phyloP scores from a whole-genome alignment of 306 rosid species.

The Dalbergia cochinchinensis region DNA sequence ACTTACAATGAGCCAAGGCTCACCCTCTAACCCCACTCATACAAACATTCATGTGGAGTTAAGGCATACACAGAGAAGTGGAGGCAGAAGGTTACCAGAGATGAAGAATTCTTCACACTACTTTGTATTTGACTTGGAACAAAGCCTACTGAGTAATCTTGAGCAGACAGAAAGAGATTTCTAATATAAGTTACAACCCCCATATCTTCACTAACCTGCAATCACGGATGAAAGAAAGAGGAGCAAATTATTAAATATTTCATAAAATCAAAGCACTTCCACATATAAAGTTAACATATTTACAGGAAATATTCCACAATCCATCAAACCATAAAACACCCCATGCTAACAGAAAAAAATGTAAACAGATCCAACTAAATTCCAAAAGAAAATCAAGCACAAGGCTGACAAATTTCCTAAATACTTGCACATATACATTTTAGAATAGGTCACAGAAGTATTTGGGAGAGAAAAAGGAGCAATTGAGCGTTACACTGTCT shows the following conservation, averaged over 20 bases:
- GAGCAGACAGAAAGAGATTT: slow-evolving; percentile 69
- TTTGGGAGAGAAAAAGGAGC: not conserved
- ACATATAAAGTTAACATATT: not conserved
- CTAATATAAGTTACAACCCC: slow-evolving; percentile 67
- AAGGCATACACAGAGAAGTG: slow-evolving; percentile 37
- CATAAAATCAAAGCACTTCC: slow-evolving; percentile 26
- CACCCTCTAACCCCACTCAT: not conserved
- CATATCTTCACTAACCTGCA: slow-evolving; percentile 84
- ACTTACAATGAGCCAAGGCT: no score
- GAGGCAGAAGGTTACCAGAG: slow-evolving; percentile 62
- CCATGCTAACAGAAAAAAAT: not conserved
- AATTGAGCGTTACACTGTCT: not conserved
- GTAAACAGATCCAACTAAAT: slow-evolving; percentile 12
- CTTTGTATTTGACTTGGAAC: slow-evolving; percentile 55
- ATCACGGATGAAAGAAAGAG: slow-evolving; percentile 39
- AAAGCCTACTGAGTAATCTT: slow-evolving; percentile 56
- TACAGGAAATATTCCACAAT: slow-evolving; percentile 23
- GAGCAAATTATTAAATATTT: slow-evolving; percentile 36
- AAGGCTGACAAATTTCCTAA: not conserved
- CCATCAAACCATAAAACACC: slow-evolving; percentile 34
- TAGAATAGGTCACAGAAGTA: slow-evolving; percentile 4
- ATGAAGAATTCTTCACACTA: slow-evolving; percentile 55
- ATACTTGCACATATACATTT: not conserved
- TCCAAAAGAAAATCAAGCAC: not conserved
- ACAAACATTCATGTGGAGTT: slow-evolving; percentile 1